phyloP scores from a whole-genome alignment of 768 basidiomycete genomes.

The Collybia mongolica region DNA sequence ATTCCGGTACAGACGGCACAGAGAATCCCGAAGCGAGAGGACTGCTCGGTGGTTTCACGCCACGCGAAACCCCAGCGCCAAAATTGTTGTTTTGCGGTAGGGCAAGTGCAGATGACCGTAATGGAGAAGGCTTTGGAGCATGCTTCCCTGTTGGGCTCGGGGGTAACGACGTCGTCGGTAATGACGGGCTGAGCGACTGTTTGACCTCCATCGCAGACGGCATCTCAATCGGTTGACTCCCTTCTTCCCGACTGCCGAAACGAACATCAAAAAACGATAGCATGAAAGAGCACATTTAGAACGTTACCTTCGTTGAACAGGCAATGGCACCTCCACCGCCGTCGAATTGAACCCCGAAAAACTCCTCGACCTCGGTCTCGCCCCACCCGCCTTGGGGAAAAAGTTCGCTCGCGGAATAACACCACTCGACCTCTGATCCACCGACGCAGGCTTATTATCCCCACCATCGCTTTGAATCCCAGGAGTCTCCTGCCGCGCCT shows the following conservation, averaged over 20 bases:
- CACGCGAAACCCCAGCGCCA: not conserved
- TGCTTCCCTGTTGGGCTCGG: slow-evolving; percentile 4
- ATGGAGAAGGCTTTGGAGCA: slow-evolving; percentile 15
- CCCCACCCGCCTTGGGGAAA: slow-evolving; percentile 49
- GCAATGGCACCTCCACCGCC: slow-evolving; percentile 25
- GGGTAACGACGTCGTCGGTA: slow-evolving; percentile 14
- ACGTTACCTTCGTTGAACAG: slow-evolving; percentile 28
- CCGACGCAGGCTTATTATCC: slow-evolving; percentile 1
- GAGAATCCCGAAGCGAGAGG: slow-evolving; percentile 29
- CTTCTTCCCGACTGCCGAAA: slow-evolving; percentile 24
- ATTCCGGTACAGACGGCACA: slow-evolving; percentile 12
- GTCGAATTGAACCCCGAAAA: slow-evolving; percentile 69
- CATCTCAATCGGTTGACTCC: slow-evolving; percentile 15
- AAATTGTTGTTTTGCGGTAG: not conserved
- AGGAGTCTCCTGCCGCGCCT: slow-evolving; percentile 1
- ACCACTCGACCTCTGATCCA: slow-evolving; percentile 11
- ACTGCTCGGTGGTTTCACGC: slow-evolving; percentile 32
- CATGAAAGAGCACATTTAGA: slow-evolving; percentile 1
- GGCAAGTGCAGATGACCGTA: slow-evolving; percentile 12
- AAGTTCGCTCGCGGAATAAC: slow-evolving; percentile 62
- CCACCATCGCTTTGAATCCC: not conserved
- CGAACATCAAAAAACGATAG: slow-evolving; percentile 1
- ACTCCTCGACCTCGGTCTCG: slow-evolving; percentile 70
- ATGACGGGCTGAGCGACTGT: slow-evolving; percentile 17
- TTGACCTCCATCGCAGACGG: slow-evolving; percentile 19